These are phyloP conservation scores for Medicago ruthenica DNA, from an alignment of 306 rosid genomes.

Conservation along the genomic window DNA sequence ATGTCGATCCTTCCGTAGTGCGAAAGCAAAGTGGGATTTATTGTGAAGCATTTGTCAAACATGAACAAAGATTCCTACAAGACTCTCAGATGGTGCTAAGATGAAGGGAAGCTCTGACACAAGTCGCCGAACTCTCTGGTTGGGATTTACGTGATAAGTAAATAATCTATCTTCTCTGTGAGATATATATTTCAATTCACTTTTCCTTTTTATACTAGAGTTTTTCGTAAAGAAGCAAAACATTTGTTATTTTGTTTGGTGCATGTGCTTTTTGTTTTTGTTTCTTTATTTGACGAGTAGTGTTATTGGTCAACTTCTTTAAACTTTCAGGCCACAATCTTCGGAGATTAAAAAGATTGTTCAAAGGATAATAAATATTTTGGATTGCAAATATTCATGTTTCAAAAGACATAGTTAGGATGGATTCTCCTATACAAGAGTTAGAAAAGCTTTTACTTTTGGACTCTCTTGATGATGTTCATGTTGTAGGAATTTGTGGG, in stretches of 20 bases:
- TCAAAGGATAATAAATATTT: neutral
- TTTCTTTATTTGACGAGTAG: too few species aligned
- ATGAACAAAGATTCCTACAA: neutral
- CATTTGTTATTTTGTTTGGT: neutral
- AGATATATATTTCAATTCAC: too few species aligned
- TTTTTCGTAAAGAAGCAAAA: neutral
- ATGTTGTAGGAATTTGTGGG: constrained; percentile 32
- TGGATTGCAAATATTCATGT: neutral
- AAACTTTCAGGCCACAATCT: neutral
- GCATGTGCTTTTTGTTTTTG: neutral
- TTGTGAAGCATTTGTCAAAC: neutral
- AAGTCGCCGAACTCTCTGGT: neutral
- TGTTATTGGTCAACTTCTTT: neutral
- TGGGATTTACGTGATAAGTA: neutral
- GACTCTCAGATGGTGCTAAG: neutral
- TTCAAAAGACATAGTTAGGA: constrained; percentile 37
- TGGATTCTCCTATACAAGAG: neutral
- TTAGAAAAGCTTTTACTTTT: constrained; percentile 19
- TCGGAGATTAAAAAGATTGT: constrained; percentile 22
- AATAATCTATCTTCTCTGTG: neutral
- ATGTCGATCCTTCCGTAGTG: too few species aligned
- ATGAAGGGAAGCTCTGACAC: neutral
- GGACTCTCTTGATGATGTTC: constrained; percentile 16
- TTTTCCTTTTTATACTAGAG: too few species aligned
- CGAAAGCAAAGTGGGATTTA: too few species aligned